phyloP scores from a whole-genome alignment of 345 rosid genomes.

The Eucalyptus marginata region DNA sequence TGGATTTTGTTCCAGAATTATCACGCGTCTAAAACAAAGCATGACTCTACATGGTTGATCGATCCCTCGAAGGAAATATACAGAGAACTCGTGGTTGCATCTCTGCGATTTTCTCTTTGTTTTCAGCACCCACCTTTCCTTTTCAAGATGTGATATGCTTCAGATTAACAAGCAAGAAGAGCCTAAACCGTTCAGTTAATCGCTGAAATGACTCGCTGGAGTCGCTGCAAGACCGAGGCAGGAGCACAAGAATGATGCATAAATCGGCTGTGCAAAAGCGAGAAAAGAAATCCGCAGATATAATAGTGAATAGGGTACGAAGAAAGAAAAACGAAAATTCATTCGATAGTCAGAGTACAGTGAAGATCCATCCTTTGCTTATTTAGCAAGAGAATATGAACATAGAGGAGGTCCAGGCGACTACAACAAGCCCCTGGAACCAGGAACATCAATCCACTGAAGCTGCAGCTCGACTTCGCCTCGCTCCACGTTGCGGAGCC shows the following conservation, averaged over 20 bases:
- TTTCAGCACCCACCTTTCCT: not conserved
- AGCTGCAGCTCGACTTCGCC: constrained; percentile 18
- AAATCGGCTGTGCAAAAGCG: not conserved
- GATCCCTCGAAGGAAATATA: not conserved
- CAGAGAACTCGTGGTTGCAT: not conserved
- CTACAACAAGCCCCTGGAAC: not conserved
- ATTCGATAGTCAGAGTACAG: not conserved
- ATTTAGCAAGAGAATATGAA: not conserved
- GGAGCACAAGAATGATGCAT: not conserved
- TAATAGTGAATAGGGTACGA: not conserved
- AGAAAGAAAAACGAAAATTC: not conserved
- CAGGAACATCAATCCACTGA: constrained; percentile 21
- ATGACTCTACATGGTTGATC: not conserved
- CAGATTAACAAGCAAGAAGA: not conserved
- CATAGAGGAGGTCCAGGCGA: not conserved
- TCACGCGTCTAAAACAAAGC: not conserved
- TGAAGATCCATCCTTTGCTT: not conserved
- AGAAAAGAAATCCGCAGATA: not conserved
- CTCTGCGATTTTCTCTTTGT: not conserved
- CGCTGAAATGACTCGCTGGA: not conserved
- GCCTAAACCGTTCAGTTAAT: not conserved
- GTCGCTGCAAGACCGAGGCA: not conserved
- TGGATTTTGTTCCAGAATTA: not conserved
- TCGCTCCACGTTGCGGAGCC: constrained; percentile 4
- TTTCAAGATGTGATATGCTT: not conserved